Evolutionary conservation across 2,329 filamentous ascomycete species (phyloP), one percentile per base, ranked within the genome.

Genomic region (Penicillium polonicum): DNA sequence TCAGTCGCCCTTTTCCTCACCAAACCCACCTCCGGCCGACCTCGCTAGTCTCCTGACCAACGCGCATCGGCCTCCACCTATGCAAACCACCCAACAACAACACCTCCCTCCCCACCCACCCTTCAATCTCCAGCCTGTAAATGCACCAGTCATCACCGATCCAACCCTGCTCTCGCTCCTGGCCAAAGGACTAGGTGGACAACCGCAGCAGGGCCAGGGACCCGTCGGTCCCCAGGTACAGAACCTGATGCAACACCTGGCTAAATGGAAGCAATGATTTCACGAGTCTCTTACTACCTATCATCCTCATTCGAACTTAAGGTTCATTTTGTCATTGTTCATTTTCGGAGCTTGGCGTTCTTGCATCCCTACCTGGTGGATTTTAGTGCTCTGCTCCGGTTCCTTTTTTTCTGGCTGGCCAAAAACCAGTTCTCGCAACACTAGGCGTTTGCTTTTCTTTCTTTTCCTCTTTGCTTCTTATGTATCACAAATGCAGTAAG

Each of bases 231-330:
- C 74, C 45, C 77, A 80, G 62, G 74, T 80, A 36, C 79, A 80
- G 62, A 78, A 78, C 57, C 74, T 81, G 48, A 77, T 80, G 71
- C 76, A 78, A 55, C 78, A 80, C 55, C 61, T 80, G 57, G 69
- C 74, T 38, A 77, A 77, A 66, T 80, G 76, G 74, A 78, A 77
- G 66, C 76, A 76, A 70, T 79, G 71, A 76, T 61, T 63, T 63
- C 46, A 67, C 50, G 62, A 66, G 42, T 64, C 49, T 61, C 49
- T 48, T 63, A 44, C 55, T 48, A 23, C 23, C 50, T 45, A 51
- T 48, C 50, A 54, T 48, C 44, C 29, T 50, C 45, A 53, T 53
- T 48, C 10, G 55, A 53, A 57, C 55, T 36, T 48, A 48, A 53
- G 36, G 65, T 59, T 62, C 58, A 60, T 65, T 57, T 57, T 56